phyloP scores from a whole-genome alignment of 345 rosid species.

The Boechera divaricarpa region DNA sequence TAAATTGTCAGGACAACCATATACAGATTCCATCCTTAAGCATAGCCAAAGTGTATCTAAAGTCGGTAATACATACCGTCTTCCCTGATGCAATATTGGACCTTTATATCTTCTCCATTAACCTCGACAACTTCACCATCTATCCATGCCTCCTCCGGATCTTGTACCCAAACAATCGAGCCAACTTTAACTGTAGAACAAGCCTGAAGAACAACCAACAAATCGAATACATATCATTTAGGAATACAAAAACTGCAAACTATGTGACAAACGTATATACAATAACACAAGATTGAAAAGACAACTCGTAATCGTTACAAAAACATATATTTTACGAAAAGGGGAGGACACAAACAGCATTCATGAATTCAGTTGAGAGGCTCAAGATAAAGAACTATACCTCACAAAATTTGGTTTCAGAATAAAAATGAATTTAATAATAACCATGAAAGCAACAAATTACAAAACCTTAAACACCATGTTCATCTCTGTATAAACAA shows the following conservation, averaged over 20 bases:
- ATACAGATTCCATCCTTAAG: constrained; percentile 10
- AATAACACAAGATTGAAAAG: background rate
- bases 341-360: constrained; percentile 15
- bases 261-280: background rate
- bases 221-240: background rate
- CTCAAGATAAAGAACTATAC: constrained; percentile 28
- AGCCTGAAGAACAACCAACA: constrained; percentile 43
- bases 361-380: background rate
- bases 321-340: constrained; percentile 5
- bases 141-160: constrained; percentile 83
- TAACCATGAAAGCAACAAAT: constrained; percentile 11
- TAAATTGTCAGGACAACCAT: background rate
- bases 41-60: background rate
- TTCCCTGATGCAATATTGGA: constrained; percentile 87
- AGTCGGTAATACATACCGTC: constrained; percentile 55
- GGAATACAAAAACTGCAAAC: constrained; percentile 8
- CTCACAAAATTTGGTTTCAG: constrained; percentile 27
- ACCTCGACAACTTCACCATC: constrained; percentile 87
- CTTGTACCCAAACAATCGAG: constrained; percentile 88
- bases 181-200: constrained; percentile 58
- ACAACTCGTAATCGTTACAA: background rate
- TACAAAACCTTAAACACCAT: constrained; percentile 13
- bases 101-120: constrained; percentile 67
- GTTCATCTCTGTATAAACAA: constrained; percentile 24
- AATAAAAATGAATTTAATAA: background rate